Conservation (phyloP, 768 basidiomycete genomes). For the Kwoniella sp. region DNA sequence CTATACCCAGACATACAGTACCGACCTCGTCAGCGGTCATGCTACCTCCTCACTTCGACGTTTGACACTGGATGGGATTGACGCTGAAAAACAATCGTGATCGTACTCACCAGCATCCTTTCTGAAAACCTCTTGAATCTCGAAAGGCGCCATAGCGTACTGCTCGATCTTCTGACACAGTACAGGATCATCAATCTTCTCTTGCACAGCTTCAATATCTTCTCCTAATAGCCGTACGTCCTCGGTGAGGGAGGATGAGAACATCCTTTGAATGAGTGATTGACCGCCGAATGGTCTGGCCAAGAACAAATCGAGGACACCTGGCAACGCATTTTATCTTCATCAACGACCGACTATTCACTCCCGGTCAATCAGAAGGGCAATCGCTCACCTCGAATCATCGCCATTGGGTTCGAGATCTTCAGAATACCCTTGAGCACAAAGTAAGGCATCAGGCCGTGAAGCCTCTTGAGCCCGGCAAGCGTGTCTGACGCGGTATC, state of each 20-base stretch:
- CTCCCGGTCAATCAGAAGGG: no score
- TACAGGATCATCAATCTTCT: conserved; percentile 83
- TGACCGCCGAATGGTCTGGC: conserved; percentile 95
- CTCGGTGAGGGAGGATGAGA: conserved; percentile 85
- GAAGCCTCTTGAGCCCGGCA: conserved; percentile 82
- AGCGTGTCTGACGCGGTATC: conserved; percentile 90
- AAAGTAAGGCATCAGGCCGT: conserved; percentile 97
- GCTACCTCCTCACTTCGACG: no score
- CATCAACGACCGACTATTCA: no score
- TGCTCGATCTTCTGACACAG: conserved; percentile 84
- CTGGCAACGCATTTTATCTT: no score
- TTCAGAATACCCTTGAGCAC: conserved; percentile 87
- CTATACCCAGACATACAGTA: conserved; percentile 58
- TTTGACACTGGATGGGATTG: no score
- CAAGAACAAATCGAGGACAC: conserved; percentile 87
- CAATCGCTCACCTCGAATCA: conserved; percentile 75
- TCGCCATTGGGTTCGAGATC: conserved; percentile 91
- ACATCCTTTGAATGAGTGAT: conserved; percentile 93
- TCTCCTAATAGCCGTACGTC: conserved; percentile 82
- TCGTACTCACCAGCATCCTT: conserved; percentile 71
- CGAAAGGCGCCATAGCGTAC: conserved; percentile 82
- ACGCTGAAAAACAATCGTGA: no score
- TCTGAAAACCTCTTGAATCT: conserved; percentile 81
- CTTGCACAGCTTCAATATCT: conserved; percentile 82
- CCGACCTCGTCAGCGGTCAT: no score